Evolutionary conservation across 768 basidiomycete species (phyloP), one percentile per base, ranked within the genome.

Genomic region (Naganishia vishniacii): DNA sequence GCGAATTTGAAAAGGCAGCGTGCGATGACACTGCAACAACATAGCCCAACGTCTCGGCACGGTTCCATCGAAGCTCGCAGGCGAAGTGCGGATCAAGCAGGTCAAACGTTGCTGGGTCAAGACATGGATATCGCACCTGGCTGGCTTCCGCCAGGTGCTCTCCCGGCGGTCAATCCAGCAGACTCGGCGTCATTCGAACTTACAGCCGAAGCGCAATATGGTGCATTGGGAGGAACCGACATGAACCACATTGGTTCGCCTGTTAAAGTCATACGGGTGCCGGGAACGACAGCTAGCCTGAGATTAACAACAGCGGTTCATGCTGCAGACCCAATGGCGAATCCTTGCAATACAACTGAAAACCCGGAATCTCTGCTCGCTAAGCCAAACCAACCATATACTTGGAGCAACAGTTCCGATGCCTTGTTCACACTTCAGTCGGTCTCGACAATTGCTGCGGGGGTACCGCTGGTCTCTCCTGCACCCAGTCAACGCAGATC

Each of bases 391-490:
- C 51, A 53, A 15, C 53, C 53, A 25, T 56, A 41, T 26, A 20
- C 34, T 3, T 56, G 53, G 53, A 23, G 32, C 9, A 56, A 41
- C 37, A 23, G 34, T 16, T 56, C 53, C 23, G 53, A 56, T 8
- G 53, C 53, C 6, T 40, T 56, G 53, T 56, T 56, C 25, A 56
- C 53, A 23, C 37, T 56, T 26, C 53, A 56, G 37, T 56, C 53
- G 20, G 34, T 56, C 53, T 56, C 53, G 23, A 56, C 53, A 6
- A n/a, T 56, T 26, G 53, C 53, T 4, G 53, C 53, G 11, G 53
- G 53, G 2, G 34, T 56, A 29, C 74, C 74, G 0, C 48, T 73
- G 29, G 64, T 63, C 1, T 73, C 72, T 5, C 68, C 70, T 29
- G 59, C 65, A n/a, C 47, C 46, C 18, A 65, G 64, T 45, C 62